Base-by-base conservation (phyloP, 148 eudicot genomes). In the Vaccinium myrtillus region DNA sequence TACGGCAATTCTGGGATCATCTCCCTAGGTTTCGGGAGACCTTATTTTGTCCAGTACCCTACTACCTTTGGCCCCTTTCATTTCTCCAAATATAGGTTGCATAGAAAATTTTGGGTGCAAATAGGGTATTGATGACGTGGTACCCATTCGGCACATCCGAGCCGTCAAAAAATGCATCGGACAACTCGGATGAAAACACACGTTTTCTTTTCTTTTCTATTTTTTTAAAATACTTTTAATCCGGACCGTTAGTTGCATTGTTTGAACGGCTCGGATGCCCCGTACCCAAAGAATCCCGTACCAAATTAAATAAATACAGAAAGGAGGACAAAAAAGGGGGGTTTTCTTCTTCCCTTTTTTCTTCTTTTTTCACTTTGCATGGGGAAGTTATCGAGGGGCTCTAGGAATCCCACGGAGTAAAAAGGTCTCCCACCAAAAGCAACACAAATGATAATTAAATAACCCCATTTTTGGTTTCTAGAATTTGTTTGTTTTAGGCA, bases 1-100 rank as follows among this genome's bases (percentile, higher is more conserved):
- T 78, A 58, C 86, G 74, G 83, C 81, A 84, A 39, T 84, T 51
- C 16, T 46, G 76, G 86, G 86, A 32, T 84, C 48, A n/a, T 63
- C 55, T 77, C 32, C 69, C 21, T n/a, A 75, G 36, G 77, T 56
- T 56, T 79, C 9, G 61, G 48, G 25, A 55, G 39, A 55, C 12
- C 67, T 55, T 16, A 30, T 56, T 54, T 77, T 54, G 43, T 1
- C 63, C 39, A 36, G 39, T 12, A 46, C 48, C 48, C 43, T 73
- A 6, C 14, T 15, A 21, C 30, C 49, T 11, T 32, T 27, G n/a
- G 63, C 11, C 36, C n/a, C 46, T 18, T 39, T 73, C 46, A 70
- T 70, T 70, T 70, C 75, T 70, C 75, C 36, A 70, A 5, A 1
- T 3, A 12, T 70, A 13, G 75, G 61, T 56, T 59, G 65, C 65